These are phyloP conservation scores for Xerocomus spinulosus DNA, from an alignment of 768 basidiomycete genomes.

Conservation along the genomic window DNA sequence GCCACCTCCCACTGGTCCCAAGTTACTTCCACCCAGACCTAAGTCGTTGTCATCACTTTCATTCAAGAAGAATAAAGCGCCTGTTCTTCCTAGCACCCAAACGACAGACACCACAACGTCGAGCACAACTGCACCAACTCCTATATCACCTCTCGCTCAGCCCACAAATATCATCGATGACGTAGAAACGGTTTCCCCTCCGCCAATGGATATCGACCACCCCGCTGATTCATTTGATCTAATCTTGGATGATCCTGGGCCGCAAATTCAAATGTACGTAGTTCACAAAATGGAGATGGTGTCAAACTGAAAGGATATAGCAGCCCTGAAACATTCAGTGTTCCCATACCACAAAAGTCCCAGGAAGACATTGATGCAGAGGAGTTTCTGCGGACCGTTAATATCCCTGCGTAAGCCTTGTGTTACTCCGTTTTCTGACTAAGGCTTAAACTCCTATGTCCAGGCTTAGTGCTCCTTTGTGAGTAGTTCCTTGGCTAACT, in stretches of 20 bases:
- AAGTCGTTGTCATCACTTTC: constrained; percentile 31
- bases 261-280: constrained; percentile 13
- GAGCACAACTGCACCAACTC: not conserved
- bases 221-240: constrained; percentile 12
- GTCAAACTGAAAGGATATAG: not conserved
- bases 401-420: constrained; percentile 23
- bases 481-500: constrained; percentile 1
- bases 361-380: constrained; percentile 21
- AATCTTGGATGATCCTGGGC: constrained; percentile 6
- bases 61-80: constrained; percentile 41
- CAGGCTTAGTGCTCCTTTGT: constrained; percentile 27
- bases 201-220: constrained; percentile 21
- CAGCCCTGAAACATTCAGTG: constrained; percentile 7
- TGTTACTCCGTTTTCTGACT: not conserved
- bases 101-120: constrained; percentile 11
- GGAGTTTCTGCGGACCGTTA: constrained; percentile 22
- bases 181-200: constrained; percentile 9
- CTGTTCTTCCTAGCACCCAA: constrained; percentile 4
- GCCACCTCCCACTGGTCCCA: constrained; percentile 33
- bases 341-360: constrained; percentile 16
- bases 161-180: not conserved
- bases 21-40: constrained; percentile 22
- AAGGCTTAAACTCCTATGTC: not conserved
- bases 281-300: not conserved
- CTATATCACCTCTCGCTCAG: constrained; percentile 11